A percentile compares a stretch with the other conserved stretches of the same genome.
These are phyloP conservation scores for Vicia faba DNA, from an alignment of 306 rosid species.

Conservation along the genomic window DNA sequence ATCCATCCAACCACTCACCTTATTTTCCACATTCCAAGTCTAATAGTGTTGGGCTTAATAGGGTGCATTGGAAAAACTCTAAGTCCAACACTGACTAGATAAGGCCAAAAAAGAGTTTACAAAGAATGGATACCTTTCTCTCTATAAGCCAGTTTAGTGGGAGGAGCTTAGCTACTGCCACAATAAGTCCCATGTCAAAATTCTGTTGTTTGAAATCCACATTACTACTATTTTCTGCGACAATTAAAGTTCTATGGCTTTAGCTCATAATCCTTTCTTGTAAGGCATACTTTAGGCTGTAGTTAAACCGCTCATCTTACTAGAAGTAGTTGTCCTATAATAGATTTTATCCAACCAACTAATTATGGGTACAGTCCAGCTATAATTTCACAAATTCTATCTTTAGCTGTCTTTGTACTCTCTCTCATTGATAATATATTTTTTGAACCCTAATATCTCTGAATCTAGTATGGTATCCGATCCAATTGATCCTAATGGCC, in stretches of 20 bases:
- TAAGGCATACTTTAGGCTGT: not conserved
- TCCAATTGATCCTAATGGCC: not conserved
- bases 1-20: not conserved
- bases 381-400: not conserved
- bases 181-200: not conserved
- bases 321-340: no score
- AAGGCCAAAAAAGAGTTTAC: not conserved
- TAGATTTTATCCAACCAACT: not conserved
- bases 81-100: not conserved
- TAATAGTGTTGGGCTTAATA: not conserved
- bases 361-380: not conserved
- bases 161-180: not conserved
- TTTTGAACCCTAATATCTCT: not conserved
- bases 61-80: not conserved
- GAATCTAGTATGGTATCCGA: not conserved
- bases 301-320: not conserved
- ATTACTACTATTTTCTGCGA: not conserved
- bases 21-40: not conserved
- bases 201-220: conserved; percentile 3
- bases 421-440: not conserved
- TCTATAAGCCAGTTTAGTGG: not conserved
- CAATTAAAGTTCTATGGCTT: not conserved
- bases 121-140: not conserved
- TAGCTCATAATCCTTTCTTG: not conserved
- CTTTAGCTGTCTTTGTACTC: not conserved